phyloP scores from a whole-genome alignment of 2,329 filamentous ascomycete species.

The Colletotrichum orbiculare region DNA sequence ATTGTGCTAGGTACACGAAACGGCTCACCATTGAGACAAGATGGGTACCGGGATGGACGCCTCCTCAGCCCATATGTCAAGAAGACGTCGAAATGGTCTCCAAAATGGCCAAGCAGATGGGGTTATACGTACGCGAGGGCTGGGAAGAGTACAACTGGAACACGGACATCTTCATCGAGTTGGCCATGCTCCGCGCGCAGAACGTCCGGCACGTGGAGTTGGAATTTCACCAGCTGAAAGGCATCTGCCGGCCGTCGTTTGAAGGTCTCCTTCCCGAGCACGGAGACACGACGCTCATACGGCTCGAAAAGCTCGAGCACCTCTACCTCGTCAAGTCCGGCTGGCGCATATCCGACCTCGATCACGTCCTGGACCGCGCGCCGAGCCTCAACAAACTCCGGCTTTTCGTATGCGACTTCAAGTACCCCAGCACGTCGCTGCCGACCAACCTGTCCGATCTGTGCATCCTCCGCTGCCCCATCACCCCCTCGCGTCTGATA shows the following conservation, averaged over 20 bases:
- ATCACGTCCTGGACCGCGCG: constrained; percentile 17
- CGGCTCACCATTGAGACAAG: constrained; percentile 17
- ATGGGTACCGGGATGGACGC: not conserved
- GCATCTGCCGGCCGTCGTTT: constrained; percentile 25
- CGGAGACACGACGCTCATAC: not conserved
- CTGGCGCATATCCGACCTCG: constrained; percentile 13
- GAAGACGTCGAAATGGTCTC: constrained; percentile 11
- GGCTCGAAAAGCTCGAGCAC: constrained; percentile 6
- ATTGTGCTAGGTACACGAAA: constrained; percentile 10
- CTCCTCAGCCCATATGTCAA: not conserved
- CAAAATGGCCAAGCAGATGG: not conserved
- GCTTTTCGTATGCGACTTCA: constrained; percentile 6
- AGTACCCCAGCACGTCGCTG: not conserved
- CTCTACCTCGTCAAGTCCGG: constrained; percentile 12
- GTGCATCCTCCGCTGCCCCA: not conserved
- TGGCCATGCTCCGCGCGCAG: constrained; percentile 15
- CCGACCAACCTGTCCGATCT: constrained; percentile 13
- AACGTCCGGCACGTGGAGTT: constrained; percentile 5
- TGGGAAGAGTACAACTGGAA: constrained; percentile 25
- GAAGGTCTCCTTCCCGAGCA: constrained; percentile 8
- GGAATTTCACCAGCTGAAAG: constrained; percentile 5
- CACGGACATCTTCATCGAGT: constrained; percentile 17
- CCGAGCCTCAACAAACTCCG: constrained; percentile 13
- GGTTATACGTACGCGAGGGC: constrained; percentile 6
- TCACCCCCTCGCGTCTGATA: not conserved